Evolutionary conservation across 75 land plant genomes (phyloP).

Genomic region (Cunninghamia lanceolata): DNA sequence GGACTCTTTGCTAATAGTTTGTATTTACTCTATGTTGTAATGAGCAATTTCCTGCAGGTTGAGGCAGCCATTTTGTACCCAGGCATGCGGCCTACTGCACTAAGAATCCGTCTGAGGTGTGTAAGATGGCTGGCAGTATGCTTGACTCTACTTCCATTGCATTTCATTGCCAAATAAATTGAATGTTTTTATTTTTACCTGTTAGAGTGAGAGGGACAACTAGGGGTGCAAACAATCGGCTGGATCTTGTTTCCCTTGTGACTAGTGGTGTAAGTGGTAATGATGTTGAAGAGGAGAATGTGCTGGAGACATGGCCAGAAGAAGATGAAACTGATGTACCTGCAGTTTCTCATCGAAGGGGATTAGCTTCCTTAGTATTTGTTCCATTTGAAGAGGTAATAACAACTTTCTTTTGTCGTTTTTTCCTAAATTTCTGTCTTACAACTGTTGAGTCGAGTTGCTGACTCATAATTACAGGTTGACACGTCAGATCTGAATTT

Average conservation of each 20-base stretch:
- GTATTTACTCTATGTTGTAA: not conserved
- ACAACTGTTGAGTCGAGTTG: not conserved
- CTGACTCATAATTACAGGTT: constrained; percentile 40
- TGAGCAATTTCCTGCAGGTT: constrained; percentile 42
- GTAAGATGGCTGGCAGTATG: not conserved
- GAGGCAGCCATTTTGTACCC: constrained; percentile 88
- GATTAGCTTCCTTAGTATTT: constrained; percentile 83
- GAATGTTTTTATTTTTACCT: not conserved
- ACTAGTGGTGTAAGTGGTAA: constrained; percentile 78
- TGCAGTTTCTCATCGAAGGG: constrained; percentile 83
- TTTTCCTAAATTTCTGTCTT: not conserved
- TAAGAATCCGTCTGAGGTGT: constrained; percentile 90
- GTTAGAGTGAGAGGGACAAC: constrained; percentile 81
- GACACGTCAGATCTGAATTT: constrained; percentile 89
- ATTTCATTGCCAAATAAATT: not conserved
- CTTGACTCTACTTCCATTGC: not conserved
- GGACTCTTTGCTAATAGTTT: not conserved
- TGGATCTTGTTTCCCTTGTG: constrained; percentile 79
- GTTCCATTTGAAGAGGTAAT: constrained; percentile 91
- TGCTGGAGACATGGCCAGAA: constrained; percentile 70
- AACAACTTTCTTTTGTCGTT: not conserved
- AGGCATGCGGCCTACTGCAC: constrained; percentile 73
- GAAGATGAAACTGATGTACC: constrained; percentile 96
- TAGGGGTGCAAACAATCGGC: constrained; percentile 78
- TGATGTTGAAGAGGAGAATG: constrained; percentile 50